Evolutionary conservation across 192 early-diverging fungal species (phyloP).

Genomic region (Gorgonomyces haynaldii): DNA sequence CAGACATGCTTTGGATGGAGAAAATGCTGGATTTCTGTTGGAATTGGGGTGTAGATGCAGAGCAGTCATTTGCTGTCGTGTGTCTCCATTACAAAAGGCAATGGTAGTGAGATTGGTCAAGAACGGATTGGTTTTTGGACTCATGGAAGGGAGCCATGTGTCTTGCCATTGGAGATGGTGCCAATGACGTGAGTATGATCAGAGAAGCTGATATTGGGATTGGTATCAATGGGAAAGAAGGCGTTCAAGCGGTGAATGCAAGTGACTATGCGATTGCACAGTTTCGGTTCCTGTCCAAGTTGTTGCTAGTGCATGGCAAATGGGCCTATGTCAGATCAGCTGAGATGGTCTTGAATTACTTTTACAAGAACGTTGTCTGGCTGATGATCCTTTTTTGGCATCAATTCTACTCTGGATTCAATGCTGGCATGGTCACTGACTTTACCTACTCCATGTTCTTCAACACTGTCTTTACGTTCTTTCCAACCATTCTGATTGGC

Average conservation of each 20-base stretch:
- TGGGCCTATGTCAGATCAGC: conserved; percentile 84
- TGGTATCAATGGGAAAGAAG: conserved; percentile 48
- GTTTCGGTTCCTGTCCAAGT: conserved; percentile 76
- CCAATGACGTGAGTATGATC: conserved; percentile 54
- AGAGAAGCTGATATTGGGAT: conserved; percentile 58
- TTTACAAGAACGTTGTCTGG: conserved; percentile 95
- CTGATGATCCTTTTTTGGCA: conserved; percentile 87
- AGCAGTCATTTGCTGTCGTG: conserved; percentile 87
- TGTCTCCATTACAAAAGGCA: conserved; percentile 90
- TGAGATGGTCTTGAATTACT: conserved; percentile 85
- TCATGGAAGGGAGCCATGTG: conserved; percentile 74
- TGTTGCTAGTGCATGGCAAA: conserved; percentile 85
- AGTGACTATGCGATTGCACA: conserved; percentile 87
- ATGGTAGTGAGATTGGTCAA: conserved; percentile 83
- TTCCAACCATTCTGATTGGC: conserved; percentile 62
- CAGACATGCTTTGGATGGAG: conserved; percentile 56
- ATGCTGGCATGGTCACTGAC: conserved; percentile 35
- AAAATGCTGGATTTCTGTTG: conserved; percentile 40
- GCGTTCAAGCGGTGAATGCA: conserved; percentile 84
- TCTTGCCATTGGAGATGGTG: conserved; percentile 47
- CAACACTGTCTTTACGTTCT: conserved; percentile 79
- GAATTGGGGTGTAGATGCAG: conserved; percentile 45
- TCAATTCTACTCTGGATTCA: conserved; percentile 77
- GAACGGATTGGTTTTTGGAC: conserved; percentile 45
- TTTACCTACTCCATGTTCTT: conserved; percentile 89